phyloP scores from a whole-genome alignment of 495 filamentous ascomycete genomes.

The Delitschia confertaspora region DNA sequence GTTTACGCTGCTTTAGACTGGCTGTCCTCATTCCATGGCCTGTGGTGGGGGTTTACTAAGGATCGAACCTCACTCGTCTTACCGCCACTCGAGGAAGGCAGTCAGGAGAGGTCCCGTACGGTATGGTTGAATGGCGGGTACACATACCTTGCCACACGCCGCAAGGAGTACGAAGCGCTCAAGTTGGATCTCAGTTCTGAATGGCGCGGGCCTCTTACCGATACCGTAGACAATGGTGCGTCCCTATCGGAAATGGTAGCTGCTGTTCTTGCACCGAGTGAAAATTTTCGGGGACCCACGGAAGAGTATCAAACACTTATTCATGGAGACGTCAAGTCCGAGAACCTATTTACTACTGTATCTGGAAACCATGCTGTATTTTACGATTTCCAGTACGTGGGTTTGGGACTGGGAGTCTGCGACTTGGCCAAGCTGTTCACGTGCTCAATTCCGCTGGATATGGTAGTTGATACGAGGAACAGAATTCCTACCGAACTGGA shows the following conservation, averaged over 20 bases:
- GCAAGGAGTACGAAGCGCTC: conserved; percentile 33
- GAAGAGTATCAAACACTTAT: conserved; percentile 35
- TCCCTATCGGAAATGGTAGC: conserved; percentile 29
- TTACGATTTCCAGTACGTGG: conserved; percentile 44
- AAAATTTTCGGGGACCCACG: conserved; percentile 14
- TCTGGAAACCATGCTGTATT: conserved; percentile 35
- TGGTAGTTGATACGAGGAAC: conserved; percentile 4
- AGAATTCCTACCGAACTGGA: conserved; percentile 21
- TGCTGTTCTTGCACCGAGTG: conserved; percentile 25
- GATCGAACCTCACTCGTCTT: conserved; percentile 21
- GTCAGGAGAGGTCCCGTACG: neutral
- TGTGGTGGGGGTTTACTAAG: conserved; percentile 28
- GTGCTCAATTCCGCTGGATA: conserved; percentile 8
- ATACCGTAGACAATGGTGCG: conserved; percentile 3
- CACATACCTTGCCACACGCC: conserved; percentile 41
- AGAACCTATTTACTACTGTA: conserved; percentile 34
- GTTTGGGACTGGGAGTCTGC: conserved; percentile 39
- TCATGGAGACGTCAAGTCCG: conserved; percentile 42
- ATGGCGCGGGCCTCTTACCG: conserved; percentile 32
- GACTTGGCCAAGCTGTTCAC: conserved; percentile 42
- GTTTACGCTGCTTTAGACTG: conserved; percentile 32
- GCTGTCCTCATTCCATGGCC: conserved; percentile 38
- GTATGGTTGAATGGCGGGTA: conserved; percentile 42
- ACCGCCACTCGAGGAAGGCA: conserved; percentile 35
- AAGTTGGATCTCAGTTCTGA: conserved; percentile 26